These are phyloP conservation scores for Trichophyton simii DNA, from an alignment of 2,329 filamentous ascomycete genomes.

Conservation along the genomic window DNA sequence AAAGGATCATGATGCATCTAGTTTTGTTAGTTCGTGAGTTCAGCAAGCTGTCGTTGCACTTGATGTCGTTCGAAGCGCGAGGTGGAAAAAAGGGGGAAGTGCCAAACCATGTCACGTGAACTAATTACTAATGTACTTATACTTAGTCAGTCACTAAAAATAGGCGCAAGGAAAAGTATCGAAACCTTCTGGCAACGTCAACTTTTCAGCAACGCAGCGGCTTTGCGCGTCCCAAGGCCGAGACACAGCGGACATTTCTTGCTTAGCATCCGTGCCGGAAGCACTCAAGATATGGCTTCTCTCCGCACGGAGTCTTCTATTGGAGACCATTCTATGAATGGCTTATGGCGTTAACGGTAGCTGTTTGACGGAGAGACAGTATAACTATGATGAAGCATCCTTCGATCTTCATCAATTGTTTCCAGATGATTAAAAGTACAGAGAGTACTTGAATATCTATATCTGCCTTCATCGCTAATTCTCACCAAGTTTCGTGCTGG, in stretches of 20 bases:
- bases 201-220: neutral
- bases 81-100: too few relatives aligned
- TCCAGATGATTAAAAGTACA: neutral
- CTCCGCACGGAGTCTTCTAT: constrained; percentile 1
- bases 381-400: neutral
- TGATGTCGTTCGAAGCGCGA: neutral
- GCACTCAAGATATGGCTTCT: neutral
- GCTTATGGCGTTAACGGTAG: neutral
- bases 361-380: neutral
- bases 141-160: neutral
- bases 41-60: neutral
- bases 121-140: neutral
- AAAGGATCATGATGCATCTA: neutral
- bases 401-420: neutral
- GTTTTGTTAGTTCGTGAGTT: too few relatives aligned
- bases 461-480: neutral
- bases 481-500: constrained; percentile 1
- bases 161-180: neutral
- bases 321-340: neutral
- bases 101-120: neutral
- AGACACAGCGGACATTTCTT: constrained; percentile 1
- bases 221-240: neutral
- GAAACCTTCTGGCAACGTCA: neutral
- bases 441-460: neutral
- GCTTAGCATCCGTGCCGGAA: neutral